These are phyloP conservation scores for Cercospora berteroae DNA, from an alignment of 2,329 filamentous ascomycete species.

Conservation along the genomic window DNA sequence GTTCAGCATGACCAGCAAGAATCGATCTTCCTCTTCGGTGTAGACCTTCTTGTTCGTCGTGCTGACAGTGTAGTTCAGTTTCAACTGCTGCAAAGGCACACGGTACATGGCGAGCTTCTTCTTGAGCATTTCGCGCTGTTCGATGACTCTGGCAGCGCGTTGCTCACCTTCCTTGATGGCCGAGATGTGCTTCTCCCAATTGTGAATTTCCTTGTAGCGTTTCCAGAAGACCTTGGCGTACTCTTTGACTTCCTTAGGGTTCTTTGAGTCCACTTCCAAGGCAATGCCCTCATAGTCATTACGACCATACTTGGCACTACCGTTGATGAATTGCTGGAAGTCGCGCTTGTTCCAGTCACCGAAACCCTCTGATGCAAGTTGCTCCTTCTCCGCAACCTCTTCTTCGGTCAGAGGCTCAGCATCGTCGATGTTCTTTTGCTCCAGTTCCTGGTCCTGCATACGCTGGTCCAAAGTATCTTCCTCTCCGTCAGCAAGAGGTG, in stretches of 20 bases:
- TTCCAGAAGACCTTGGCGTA: conserved; percentile 98
- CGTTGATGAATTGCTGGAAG: conserved; percentile 97
- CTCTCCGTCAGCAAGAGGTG: conserved; percentile 80
- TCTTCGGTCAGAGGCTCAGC: conserved; percentile 84
- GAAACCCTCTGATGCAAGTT: conserved; percentile 80
- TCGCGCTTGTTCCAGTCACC: conserved; percentile 94
- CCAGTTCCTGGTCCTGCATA: conserved; percentile 79
- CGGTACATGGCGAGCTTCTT: conserved; percentile 97
- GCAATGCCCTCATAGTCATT: conserved; percentile 82
- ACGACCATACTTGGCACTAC: conserved; percentile 87
- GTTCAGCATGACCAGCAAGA: conserved; percentile 89
- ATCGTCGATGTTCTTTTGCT: conserved; percentile 91
- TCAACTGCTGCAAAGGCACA: conserved; percentile 95
- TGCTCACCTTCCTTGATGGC: conserved; percentile 93
- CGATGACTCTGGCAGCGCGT: conserved; percentile 80
- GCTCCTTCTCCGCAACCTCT: conserved; percentile 82
- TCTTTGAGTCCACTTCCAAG: conserved; percentile 88
- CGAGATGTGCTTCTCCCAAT: conserved; percentile 84
- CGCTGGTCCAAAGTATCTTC: conserved; percentile 84
- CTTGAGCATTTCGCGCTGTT: conserved; percentile 86
- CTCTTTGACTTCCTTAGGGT: conserved; percentile 75
- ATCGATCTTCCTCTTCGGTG: conserved; percentile 95
- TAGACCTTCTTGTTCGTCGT: conserved; percentile 99
- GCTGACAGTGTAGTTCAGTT: conserved; percentile 97
- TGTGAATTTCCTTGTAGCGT: conserved; percentile 83